Percentiles rank a stretch among this genome's conserved stretches.
phyloP scores from a whole-genome alignment of 225 moss, liverwort and hornwort species.

The Thuidium tamariscinum region DNA sequence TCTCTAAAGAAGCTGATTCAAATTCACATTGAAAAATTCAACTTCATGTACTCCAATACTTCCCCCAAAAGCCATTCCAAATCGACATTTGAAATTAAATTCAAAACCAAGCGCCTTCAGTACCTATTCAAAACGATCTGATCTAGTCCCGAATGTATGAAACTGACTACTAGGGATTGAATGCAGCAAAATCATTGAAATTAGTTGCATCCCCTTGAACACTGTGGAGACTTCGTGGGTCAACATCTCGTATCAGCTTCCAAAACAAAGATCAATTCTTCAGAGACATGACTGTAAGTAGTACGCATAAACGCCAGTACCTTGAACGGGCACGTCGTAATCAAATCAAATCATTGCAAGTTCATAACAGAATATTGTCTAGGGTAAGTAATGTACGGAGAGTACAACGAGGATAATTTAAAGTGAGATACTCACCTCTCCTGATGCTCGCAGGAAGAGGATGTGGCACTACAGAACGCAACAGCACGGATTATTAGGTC shows the following conservation, averaged over 20 bases:
- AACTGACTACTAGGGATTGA: neutral
- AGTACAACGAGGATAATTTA: neutral
- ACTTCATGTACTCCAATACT: neutral
- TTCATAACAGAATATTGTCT: neutral
- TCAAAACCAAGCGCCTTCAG: neutral
- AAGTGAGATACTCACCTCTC: slow-evolving; percentile 13
- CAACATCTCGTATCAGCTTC: neutral
- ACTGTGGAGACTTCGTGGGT: neutral
- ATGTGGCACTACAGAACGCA: neutral
- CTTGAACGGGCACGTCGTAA: neutral
- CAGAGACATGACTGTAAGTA: neutral
- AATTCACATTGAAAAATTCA: neutral
- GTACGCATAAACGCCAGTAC: neutral
- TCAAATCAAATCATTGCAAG: neutral
- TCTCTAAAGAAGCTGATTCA: neutral
- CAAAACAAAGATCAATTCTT: neutral
- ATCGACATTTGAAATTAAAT: neutral
- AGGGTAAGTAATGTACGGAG: neutral
- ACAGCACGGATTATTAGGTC: neutral
- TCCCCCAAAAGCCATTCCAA: neutral
- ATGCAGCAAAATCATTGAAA: neutral
- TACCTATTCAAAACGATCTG: neutral
- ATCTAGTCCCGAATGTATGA: neutral
- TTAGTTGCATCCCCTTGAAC: neutral
- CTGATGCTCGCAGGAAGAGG: neutral